phyloP scores from a whole-genome alignment of 225 moss, liverwort and hornwort genomes.

The Physcomitrellopsis africana region DNA sequence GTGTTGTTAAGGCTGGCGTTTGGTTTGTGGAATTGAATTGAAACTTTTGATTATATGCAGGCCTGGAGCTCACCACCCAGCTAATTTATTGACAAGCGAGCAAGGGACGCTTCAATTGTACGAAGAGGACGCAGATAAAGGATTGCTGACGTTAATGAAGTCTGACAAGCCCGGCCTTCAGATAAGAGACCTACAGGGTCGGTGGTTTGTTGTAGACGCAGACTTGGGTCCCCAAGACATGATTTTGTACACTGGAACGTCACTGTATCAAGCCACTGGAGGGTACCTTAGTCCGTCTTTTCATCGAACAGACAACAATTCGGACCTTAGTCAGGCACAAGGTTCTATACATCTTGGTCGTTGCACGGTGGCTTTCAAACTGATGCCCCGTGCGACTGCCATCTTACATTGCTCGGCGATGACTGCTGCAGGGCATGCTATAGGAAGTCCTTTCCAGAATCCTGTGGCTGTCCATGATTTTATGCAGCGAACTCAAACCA shows the following conservation, averaged over 20 bases:
- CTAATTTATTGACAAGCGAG: constrained; percentile 62
- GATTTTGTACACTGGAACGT: constrained; percentile 84
- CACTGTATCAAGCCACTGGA: constrained; percentile 82
- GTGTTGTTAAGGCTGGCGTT: constrained; percentile 3
- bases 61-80: constrained; percentile 79
- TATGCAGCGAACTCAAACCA: constrained; percentile 92
- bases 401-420: constrained; percentile 94
- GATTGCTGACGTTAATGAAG: constrained; percentile 86
- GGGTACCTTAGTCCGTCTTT: constrained; percentile 84
- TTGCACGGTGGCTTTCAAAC: constrained; percentile 87
- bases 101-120: constrained; percentile 79
- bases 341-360: constrained; percentile 68
- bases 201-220: constrained; percentile 89
- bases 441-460: constrained; percentile 76
- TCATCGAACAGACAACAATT: constrained; percentile 74
- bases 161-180: constrained; percentile 93
- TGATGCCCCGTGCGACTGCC: constrained; percentile 87
- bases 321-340: constrained; percentile 55
- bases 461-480: constrained; percentile 87
- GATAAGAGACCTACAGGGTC: constrained; percentile 81
- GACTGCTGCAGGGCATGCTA: constrained; percentile 80
- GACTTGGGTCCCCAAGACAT: constrained; percentile 87
- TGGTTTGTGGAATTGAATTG: neutral
- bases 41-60: constrained; percentile 39
- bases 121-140: constrained; percentile 92